phyloP scores from a whole-genome alignment of 176 grass and related monocot species.

The Themeda triandra region DNA sequence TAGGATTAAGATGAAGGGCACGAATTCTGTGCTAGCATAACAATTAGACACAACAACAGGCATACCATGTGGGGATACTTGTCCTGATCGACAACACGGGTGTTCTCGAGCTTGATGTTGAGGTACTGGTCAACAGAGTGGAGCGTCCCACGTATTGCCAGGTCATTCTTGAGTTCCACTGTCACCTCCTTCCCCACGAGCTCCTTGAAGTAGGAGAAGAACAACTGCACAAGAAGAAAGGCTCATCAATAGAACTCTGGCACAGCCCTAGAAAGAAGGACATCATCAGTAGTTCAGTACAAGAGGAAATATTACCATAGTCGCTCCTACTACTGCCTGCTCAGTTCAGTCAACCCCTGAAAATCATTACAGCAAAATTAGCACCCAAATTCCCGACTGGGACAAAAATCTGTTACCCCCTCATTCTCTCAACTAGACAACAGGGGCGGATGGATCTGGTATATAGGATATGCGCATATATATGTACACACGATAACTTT shows the following conservation, averaged over 20 bases:
- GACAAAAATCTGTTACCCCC: too few species aligned
- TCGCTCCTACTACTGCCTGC: neutral
- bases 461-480: too few species aligned
- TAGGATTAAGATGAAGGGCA: neutral
- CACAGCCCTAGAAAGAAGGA: neutral
- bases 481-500: too few species aligned
- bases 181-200: conserved; percentile 92
- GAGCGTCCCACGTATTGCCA: conserved; percentile 79
- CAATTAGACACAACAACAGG: neutral
- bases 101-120: conserved; percentile 98
- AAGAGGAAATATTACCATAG: conserved; percentile 23
- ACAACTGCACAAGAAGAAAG: conserved; percentile 14
- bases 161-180: conserved; percentile 86
- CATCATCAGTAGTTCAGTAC: neutral
- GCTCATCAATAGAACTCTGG: neutral
- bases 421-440: too few species aligned
- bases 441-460: too few species aligned
- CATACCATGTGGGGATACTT: conserved; percentile 92
- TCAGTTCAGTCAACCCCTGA: neutral
- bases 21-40: neutral
- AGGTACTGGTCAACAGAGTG: conserved; percentile 92
- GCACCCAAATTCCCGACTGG: too few species aligned
- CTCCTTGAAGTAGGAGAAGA: conserved; percentile 95
- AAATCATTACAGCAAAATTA: too few species aligned
- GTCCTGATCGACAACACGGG: conserved; percentile 74